These are phyloP conservation scores for Pythium brassicae DNA, from an alignment of 352 stramenopile genomes.

Conservation along the genomic window DNA sequence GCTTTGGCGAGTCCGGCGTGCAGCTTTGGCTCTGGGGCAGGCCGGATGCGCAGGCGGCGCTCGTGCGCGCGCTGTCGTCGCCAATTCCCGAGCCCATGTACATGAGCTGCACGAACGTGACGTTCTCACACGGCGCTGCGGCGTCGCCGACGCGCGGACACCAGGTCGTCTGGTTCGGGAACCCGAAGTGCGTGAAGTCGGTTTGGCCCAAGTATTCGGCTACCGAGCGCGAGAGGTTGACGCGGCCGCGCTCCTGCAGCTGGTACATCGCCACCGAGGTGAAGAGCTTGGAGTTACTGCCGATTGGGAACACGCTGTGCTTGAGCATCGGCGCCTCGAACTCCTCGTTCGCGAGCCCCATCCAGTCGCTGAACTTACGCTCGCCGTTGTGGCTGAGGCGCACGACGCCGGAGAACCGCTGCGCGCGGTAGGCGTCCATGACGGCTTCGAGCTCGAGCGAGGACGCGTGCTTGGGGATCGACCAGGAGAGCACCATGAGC, in stretches of 20 bases:
- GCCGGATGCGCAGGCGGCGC: neutral
- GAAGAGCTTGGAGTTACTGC: constrained; percentile 57
- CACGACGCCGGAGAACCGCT: constrained; percentile 54
- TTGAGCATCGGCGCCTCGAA: constrained; percentile 37
- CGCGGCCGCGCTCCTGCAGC: constrained; percentile 39
- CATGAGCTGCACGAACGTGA: constrained; percentile 68
- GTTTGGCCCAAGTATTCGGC: constrained; percentile 27
- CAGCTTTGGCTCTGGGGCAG: neutral
- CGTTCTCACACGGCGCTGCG: constrained; percentile 22
- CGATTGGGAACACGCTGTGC: constrained; percentile 54
- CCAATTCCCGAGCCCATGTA: constrained; percentile 52
- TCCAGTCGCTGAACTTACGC: constrained; percentile 39
- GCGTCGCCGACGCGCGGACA: constrained; percentile 31
- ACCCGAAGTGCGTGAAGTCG: constrained; percentile 46
- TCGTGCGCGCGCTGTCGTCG: constrained; percentile 18
- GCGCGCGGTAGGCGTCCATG: constrained; percentile 19
- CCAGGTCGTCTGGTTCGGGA: constrained; percentile 43
- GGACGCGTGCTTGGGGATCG: constrained; percentile 25
- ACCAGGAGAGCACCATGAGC: constrained; percentile 32
- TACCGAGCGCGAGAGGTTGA: constrained; percentile 31
- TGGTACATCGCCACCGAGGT: constrained; percentile 50
- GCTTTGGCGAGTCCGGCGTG: neutral
- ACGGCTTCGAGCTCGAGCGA: constrained; percentile 23
- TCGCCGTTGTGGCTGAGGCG: constrained; percentile 42
- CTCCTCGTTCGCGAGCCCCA: constrained; percentile 41